phyloP scores from a whole-genome alignment of 345 rosid species.

The Syzygium aromaticum region DNA sequence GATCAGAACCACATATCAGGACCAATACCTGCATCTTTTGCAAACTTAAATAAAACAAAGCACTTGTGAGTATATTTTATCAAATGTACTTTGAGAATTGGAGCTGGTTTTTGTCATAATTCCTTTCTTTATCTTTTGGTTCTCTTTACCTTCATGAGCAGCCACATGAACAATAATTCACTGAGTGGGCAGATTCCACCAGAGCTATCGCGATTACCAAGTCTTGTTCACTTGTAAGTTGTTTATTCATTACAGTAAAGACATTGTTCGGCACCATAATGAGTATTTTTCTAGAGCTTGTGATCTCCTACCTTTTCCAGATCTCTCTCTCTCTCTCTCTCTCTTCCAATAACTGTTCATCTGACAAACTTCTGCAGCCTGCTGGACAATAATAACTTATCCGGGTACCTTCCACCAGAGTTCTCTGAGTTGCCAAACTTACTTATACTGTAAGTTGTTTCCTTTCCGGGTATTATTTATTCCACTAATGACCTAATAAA shows the following conservation, averaged over 20 bases:
- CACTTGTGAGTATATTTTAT: conserved; percentile 72
- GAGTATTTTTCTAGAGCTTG: neutral
- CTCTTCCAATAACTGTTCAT: neutral
- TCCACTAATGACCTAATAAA: neutral
- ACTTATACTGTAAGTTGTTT: conserved; percentile 68
- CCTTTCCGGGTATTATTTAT: neutral
- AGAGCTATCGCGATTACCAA: conserved; percentile 69
- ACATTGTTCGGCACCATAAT: neutral
- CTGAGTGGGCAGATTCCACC: conserved; percentile 88
- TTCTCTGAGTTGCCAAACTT: conserved; percentile 56
- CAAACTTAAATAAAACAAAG: conserved; percentile 64
- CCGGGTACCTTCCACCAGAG: conserved; percentile 81
- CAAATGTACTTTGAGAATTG: neutral
- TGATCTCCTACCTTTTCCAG: neutral
- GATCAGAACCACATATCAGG: conserved; percentile 90
- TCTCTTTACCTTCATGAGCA: conserved; percentile 24
- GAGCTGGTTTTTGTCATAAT: neutral
- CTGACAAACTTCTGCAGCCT: conserved; percentile 42
- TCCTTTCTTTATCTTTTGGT: neutral
- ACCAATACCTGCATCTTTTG: conserved; percentile 72
- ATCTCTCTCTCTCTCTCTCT: neutral
- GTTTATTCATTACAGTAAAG: neutral
- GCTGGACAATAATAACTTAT: conserved; percentile 83
- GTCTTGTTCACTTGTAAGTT: conserved; percentile 92
- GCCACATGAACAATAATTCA: conserved; percentile 99